A percentile compares a stretch with the other conserved stretches of the same genome.
phyloP scores from a whole-genome alignment of 805 yeast species.

The Peterozyma toletana region DNA sequence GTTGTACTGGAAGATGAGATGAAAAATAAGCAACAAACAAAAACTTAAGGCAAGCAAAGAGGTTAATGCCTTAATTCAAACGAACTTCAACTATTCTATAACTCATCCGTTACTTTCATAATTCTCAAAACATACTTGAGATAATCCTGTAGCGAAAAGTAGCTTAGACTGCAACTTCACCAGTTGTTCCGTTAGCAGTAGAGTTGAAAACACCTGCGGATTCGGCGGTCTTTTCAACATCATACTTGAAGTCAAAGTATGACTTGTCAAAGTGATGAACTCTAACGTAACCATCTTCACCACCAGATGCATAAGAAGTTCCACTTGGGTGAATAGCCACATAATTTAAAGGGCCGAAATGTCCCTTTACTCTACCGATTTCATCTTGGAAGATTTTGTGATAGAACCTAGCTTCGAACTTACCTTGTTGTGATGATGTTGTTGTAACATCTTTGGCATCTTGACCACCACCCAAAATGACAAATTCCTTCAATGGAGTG shows the following conservation, averaged over 20 bases:
- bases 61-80: no score
- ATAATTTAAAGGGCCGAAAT: constrained; percentile 96
- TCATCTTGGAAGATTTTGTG: constrained; percentile 95
- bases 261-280: constrained; percentile 89
- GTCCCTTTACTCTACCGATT: constrained; percentile 95
- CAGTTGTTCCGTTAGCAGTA: background rate
- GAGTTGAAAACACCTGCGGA: constrained; percentile 18
- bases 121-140: no score
- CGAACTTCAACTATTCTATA: no score
- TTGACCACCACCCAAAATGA: constrained; percentile 98
- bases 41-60: no score
- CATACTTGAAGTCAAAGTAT: constrained; percentile 89
- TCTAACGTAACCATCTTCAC: constrained; percentile 97
- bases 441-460: constrained; percentile 98
- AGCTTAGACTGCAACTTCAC: background rate
- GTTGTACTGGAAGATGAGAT: no score
- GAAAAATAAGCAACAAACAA: no score
- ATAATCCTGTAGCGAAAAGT: no score
- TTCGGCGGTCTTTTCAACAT: constrained; percentile 76
- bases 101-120: no score
- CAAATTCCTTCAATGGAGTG: constrained; percentile 87
- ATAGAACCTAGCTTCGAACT: constrained; percentile 92
- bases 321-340: constrained; percentile 95
- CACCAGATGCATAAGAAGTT: constrained; percentile 89
- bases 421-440: constrained; percentile 89